Base-by-base conservation (phyloP, 2,329 filamentous ascomycete genomes). In the Aspergillus texensis region DNA sequence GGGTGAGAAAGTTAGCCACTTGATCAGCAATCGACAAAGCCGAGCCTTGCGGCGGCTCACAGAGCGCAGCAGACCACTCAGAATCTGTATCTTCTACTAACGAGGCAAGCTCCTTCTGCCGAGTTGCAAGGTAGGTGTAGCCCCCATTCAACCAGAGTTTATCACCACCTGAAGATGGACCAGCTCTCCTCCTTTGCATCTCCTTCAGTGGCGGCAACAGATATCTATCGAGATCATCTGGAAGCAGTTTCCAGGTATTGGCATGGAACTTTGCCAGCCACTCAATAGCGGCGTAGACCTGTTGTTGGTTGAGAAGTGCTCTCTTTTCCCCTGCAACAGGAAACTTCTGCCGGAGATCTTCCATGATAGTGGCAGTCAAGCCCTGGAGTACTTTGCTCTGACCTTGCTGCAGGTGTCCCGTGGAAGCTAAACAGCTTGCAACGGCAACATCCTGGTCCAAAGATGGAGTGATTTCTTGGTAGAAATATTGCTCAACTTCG, bases 81-180 rank as follows among this genome's bases (percentile, higher is more conserved):
- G 83, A 85, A 19, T 78, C 74, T 0, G 70, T 63, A 55, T 87
- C 84, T 0, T 73, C 66, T 0, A 70, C 75, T 0, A 91, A 81
- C 0, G 73, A 76, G 0, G 71, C 71, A 63, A 86, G 89, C 71
- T 91, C 89, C 21, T 74, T 82, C 9, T 79, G 79, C 6, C 89
- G 82, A 0, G 89, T 91, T 0, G 86, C 85, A 0, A 91, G 84
- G 67, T 91, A 91, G 0, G 88, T 90, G 69, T 91, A 91, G 0
- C 89, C 88, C 1, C 89, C 89, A 50, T 90, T 89, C 8, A 88
- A 74, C 89, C 89, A 91, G 2, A 86, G 65, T 6, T 75, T 65
- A 21, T 68, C 62, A 0, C 61, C 62, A 2, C 50, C 60, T 16
- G 67, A 46, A n/a, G 39, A 9, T 41, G 8, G 39, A 14, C n/a